Evolutionary conservation across 2,329 filamentous ascomycete genomes (phyloP).

Genomic region (Eurotiales sp.): DNA sequence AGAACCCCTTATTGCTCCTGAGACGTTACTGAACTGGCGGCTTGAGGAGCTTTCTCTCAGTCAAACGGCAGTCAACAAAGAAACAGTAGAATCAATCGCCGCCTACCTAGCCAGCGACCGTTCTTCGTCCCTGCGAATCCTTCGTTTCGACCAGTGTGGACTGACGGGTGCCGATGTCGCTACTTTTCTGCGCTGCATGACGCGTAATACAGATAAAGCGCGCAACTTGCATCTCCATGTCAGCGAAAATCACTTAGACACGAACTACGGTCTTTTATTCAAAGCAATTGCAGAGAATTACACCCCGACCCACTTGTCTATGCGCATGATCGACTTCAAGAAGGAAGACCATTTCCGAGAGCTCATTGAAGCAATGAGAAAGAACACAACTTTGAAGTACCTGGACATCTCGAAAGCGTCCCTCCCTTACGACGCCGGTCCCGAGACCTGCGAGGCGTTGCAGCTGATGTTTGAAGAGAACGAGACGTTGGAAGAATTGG

Average conservation of each 20-base stretch:
- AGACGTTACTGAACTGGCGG: slow-evolving; percentile 64
- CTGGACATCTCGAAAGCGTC: slow-evolving; percentile 69
- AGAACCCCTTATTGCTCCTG: slow-evolving; percentile 62
- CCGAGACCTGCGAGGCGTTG: slow-evolving; percentile 62
- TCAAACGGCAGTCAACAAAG: slow-evolving; percentile 58
- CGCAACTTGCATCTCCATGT: slow-evolving; percentile 64
- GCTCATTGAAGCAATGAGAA: slow-evolving; percentile 58
- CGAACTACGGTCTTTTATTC: slow-evolving; percentile 41
- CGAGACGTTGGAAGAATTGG: slow-evolving; percentile 60
- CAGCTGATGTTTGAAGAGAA: slow-evolving; percentile 65
- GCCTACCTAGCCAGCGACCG: slow-evolving; percentile 60
- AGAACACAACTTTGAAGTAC: slow-evolving; percentile 60
- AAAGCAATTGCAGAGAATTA: slow-evolving; percentile 47
- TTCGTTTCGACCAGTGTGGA: slow-evolving; percentile 65
- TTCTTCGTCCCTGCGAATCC: slow-evolving; percentile 57
- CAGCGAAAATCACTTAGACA: slow-evolving; percentile 55
- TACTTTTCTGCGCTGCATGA: slow-evolving; percentile 62
- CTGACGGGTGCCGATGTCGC: slow-evolving; percentile 63
- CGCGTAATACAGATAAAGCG: slow-evolving; percentile 43
- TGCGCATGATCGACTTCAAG: slow-evolving; percentile 66
- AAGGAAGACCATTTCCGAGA: slow-evolving; percentile 62
- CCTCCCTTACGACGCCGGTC: slow-evolving; percentile 64
- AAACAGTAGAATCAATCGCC: slow-evolving; percentile 62
- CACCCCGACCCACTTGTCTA: slow-evolving; percentile 61
- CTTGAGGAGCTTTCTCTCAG: slow-evolving; percentile 64